Conservation (phyloP, 2,329 filamentous ascomycete genomes). For the Chrysoporthe cubensis region DNA sequence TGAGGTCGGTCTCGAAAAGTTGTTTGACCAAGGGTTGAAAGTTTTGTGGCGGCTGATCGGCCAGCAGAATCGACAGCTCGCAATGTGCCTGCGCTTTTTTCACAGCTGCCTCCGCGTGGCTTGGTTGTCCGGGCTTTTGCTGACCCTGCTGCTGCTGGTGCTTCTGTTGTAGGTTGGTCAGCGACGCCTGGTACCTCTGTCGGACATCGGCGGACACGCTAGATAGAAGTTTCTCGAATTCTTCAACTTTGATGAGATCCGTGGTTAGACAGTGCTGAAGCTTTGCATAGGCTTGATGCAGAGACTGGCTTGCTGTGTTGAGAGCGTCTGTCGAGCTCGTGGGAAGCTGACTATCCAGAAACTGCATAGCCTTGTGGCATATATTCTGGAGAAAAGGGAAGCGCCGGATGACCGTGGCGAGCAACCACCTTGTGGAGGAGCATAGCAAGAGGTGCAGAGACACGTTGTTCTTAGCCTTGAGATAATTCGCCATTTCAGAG, state of each 20-base stretch:
- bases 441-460: conserved; percentile 69
- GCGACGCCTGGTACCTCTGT: conserved; percentile 52
- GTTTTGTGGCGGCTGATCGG: conserved; percentile 47
- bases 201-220: conserved; percentile 53
- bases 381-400: conserved; percentile 60
- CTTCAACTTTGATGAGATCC: conserved; percentile 59
- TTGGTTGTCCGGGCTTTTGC: conserved; percentile 42
- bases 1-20: conserved; percentile 64
- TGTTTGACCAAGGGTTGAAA: conserved; percentile 65
- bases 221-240: conserved; percentile 66
- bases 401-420: conserved; percentile 70
- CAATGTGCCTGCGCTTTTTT: conserved; percentile 53
- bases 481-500: conserved; percentile 53
- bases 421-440: conserved; percentile 73
- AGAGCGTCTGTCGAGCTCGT: conserved; percentile 35
- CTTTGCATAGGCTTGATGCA: conserved; percentile 61
- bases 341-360: conserved; percentile 37
- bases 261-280: conserved; percentile 56
- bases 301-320: conserved; percentile 45
- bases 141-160: conserved; percentile 46
- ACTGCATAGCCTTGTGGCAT: conserved; percentile 50
- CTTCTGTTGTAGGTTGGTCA: conserved; percentile 50
- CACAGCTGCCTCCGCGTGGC: conserved; percentile 45
- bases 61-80: conserved; percentile 59
- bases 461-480: conserved; percentile 60